Evolutionary conservation across 2,329 filamentous ascomycete genomes (phyloP).

Genomic region (Xylariaceae sp.): DNA sequence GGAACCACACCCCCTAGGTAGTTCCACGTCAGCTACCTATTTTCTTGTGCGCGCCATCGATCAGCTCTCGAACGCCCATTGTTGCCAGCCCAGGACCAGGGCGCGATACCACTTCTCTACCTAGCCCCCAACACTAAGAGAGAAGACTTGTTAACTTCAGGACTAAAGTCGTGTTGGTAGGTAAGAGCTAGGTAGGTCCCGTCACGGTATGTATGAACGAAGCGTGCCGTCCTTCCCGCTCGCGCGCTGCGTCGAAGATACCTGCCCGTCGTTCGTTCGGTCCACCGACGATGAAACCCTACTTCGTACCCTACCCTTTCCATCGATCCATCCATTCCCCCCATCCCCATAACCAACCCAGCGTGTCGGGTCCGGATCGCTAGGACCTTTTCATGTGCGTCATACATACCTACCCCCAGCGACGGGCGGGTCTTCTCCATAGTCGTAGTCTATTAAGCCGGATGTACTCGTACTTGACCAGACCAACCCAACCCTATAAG

Average conservation of each 20-base stretch:
- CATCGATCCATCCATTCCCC: neutral
- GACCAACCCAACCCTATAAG: too few species aligned
- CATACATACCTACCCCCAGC: conserved; percentile 7
- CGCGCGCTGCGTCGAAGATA: too few species aligned
- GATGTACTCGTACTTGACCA: too few species aligned
- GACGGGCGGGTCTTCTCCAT: neutral
- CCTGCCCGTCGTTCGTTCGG: too few species aligned
- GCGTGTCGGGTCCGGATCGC: conserved; percentile 18
- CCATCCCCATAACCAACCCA: conserved; percentile 6
- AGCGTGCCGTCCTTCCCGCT: too few species aligned
- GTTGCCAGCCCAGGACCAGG: neutral
- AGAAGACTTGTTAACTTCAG: too few species aligned
- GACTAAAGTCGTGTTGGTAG: too few species aligned
- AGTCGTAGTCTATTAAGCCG: too few species aligned
- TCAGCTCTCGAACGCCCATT: conserved; percentile 13
- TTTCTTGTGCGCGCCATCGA: neutral
- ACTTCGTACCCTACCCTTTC: neutral
- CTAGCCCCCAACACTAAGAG: too few species aligned
- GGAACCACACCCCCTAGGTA: neutral
- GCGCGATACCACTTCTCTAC: neutral
- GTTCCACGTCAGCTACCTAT: conserved; percentile 9
- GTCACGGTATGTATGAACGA: too few species aligned
- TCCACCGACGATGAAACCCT: neutral
- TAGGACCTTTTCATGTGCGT: conserved; percentile 12
- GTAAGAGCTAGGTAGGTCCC: too few species aligned